phyloP scores from a whole-genome alignment of 2,329 filamentous ascomycete genomes.

The Claviceps citrina region DNA sequence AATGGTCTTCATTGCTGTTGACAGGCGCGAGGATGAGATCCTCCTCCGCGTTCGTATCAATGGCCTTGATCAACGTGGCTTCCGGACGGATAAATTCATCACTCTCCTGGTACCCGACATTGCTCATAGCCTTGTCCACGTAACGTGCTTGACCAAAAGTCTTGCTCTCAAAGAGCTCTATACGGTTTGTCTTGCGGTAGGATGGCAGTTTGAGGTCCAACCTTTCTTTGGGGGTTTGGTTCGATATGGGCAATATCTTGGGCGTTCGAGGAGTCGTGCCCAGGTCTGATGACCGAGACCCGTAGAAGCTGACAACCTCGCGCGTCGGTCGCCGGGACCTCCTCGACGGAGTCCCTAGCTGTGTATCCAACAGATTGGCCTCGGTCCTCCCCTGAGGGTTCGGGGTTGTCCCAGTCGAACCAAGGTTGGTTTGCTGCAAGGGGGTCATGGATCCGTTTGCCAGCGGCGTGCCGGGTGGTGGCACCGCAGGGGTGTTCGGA shows the following conservation, averaged over 20 bases:
- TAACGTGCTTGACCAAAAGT: conserved; percentile 75
- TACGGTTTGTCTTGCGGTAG: conserved; percentile 64
- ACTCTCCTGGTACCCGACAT: conserved; percentile 88
- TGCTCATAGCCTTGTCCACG: conserved; percentile 91
- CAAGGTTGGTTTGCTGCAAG: conserved; percentile 28
- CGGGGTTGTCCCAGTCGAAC: conserved; percentile 28
- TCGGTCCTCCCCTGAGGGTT: conserved; percentile 20
- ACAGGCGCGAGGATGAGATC: conserved; percentile 32
- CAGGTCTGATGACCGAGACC: conserved; percentile 29
- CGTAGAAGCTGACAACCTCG: conserved; percentile 38
- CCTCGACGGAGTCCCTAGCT: conserved; percentile 19
- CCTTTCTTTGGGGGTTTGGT: conserved; percentile 65
- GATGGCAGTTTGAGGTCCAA: conserved; percentile 63
- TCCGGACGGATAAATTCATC: conserved; percentile 74
- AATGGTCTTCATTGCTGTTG: conserved; percentile 16
- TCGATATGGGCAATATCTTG: conserved; percentile 59
- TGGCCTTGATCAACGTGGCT: conserved; percentile 50
- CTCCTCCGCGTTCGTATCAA: conserved; percentile 43
- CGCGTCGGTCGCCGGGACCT: conserved; percentile 30
- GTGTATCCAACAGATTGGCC: conserved; percentile 17
- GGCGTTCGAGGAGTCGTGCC: conserved; percentile 36
- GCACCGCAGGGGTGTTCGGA: conserved; percentile 22
- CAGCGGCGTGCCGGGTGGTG: conserved; percentile 15
- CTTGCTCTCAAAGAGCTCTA: conserved; percentile 69
- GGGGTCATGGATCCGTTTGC: conserved; percentile 30